Evolutionary conservation across 1,284 basidiomycete genomes (phyloP).

Genomic region (Apiotrichum laibachii): DNA sequence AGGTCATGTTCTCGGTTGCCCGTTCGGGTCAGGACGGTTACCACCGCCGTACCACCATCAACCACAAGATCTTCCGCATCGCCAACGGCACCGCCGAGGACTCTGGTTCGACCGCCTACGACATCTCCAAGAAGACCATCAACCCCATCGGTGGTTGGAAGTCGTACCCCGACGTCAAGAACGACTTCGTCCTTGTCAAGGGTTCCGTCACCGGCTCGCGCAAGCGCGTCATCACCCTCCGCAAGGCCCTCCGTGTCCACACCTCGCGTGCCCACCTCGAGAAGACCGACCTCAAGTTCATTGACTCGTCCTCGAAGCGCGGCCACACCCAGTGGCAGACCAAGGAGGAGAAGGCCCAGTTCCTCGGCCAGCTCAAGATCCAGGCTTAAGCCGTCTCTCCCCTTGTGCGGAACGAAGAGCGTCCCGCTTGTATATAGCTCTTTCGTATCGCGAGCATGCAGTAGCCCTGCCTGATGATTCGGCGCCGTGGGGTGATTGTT

Average conservation of each 20-base stretch:
- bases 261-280: conserved; percentile 60
- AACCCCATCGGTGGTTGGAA: conserved; percentile 99
- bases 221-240: conserved; percentile 73
- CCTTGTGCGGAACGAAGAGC: too few species aligned
- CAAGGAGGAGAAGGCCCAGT: conserved; percentile 88
- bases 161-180: conserved; percentile 94
- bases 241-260: conserved; percentile 43
- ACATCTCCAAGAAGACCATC: conserved; percentile 90
- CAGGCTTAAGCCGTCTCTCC: conserved; percentile 30
- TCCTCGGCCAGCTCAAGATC: conserved; percentile 68
- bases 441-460: too few species aligned
- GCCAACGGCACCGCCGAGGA: conserved; percentile 73
- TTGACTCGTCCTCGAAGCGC: conserved; percentile 89
- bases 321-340: conserved; percentile 70
- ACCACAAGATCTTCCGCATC: conserved; percentile 83
- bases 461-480: too few species aligned
- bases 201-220: conserved; percentile 91
- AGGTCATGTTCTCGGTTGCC: conserved; percentile 99
- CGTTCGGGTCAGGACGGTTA: conserved; percentile 99
- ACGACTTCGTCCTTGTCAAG: conserved; percentile 96
- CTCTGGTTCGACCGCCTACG: conserved; percentile 90
- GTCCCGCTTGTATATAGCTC: too few species aligned
- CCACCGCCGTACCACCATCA: conserved; percentile 96
- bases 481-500: too few species aligned
- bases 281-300: conserved; percentile 92